Conservation (phyloP, 129 eudicot genomes). For the Flaveria linearis region DNA sequence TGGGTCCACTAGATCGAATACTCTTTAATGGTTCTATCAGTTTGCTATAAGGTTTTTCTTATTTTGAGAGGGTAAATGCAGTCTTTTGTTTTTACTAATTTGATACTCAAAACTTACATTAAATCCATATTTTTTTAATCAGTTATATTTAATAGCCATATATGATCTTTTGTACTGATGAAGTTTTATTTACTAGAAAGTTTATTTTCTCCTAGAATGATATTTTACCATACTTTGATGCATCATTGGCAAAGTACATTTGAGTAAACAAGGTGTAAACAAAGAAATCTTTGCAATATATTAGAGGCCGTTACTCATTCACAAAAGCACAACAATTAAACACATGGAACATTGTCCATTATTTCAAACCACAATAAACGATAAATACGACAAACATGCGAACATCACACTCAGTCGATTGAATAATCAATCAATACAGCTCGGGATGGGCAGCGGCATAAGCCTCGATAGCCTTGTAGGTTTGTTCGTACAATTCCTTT, state of each 20-base stretch:
- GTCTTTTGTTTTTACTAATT: too few relatives aligned
- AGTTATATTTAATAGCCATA: too few relatives aligned
- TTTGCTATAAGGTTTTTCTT: too few relatives aligned
- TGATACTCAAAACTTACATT: too few relatives aligned
- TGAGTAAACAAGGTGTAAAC: background rate
- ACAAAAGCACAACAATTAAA: background rate
- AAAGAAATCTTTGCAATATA: background rate
- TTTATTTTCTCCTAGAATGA: too few relatives aligned
- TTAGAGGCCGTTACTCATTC: background rate
- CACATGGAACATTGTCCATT: conserved; percentile 16
- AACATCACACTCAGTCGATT: background rate
- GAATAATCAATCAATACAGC: background rate
- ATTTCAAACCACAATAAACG: conserved; percentile 12
- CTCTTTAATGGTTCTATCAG: too few relatives aligned
- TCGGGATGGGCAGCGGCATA: conserved; percentile 21
- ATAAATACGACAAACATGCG: background rate
- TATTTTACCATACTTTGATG: too few relatives aligned
- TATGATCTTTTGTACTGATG: too few relatives aligned
- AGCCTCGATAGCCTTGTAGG: conserved; percentile 13
- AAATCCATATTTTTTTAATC: too few relatives aligned
- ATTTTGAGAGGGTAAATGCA: too few relatives aligned
- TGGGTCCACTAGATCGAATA: too few relatives aligned
- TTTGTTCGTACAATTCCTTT: background rate
- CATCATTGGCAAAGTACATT: background rate
- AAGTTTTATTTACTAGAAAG: too few relatives aligned